Evolutionary conservation across 345 rosid genomes (phyloP), one percentile per base, ranked within the genome.

Genomic region (Zanthoxylum bungeanum): DNA sequence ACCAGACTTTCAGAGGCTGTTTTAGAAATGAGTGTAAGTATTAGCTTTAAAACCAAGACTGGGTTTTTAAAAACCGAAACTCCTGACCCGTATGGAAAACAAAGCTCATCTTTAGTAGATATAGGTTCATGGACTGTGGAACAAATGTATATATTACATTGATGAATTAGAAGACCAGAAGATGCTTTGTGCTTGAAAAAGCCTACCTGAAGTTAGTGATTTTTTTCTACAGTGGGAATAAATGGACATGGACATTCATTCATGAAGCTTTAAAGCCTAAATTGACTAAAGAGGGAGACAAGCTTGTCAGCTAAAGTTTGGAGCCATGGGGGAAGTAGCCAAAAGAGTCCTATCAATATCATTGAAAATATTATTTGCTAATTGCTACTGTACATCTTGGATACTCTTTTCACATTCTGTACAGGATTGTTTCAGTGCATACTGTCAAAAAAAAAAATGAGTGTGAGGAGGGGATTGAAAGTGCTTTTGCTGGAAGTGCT

Each of bases 231-330:
- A 37, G 34, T 42, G 52, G 65, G 80, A 73, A 73, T 77, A 70
- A 59, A 64, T 14, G 66, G 77, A 78, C 7, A 52, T 59, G 51
- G 82, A 63, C 73, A 62, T 44, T 69, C 73, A 58, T 44, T 69
- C 53, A 51, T 37, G 39, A 49, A 47, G 51, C 75, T 68, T 79
- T 60, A 71, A 68, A 61, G 73, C 53, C 63, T 8, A 24, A 62
- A 74, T 74, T 76, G 76, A 75, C 72, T 56, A 28, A 51, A 59
- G 36, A 33, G 25, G 63, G 44, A 9, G 71, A 66, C 78, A 73
- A 17, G 31, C 33, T 51, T 76, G 73, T 71, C 78, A 73, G 73
- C 64, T 22, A 7, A 16, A 47, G n/a, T 42, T 49, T 28, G 46
- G 42, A 25, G 28, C 27, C 16, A 19, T 44, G 4, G 3, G 66